phyloP scores from a whole-genome alignment of 2,329 filamentous ascomycete species.

The Colletotrichum sp. region DNA sequence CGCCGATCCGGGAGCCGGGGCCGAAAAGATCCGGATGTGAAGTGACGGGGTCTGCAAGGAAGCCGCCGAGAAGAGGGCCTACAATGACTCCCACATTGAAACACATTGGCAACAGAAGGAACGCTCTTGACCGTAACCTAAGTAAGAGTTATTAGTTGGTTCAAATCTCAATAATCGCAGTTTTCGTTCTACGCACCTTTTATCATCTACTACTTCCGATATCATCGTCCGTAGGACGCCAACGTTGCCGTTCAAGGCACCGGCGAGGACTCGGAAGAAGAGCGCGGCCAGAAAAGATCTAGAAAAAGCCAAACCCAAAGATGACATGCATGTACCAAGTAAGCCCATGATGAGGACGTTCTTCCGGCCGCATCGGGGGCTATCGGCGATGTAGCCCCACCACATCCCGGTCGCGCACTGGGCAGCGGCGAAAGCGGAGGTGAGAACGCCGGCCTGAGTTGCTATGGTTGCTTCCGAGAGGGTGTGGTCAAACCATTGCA shows the following conservation, averaged over 20 bases:
- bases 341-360: constrained; percentile 24
- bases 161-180: not conserved
- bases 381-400: constrained; percentile 23
- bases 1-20: constrained; percentile 23
- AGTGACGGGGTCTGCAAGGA: constrained; percentile 25
- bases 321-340: constrained; percentile 61
- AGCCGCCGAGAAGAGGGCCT: constrained; percentile 26
- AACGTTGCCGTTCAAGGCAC: constrained; percentile 25
- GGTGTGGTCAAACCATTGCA: constrained; percentile 16
- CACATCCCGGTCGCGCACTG: constrained; percentile 24
- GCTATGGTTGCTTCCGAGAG: constrained; percentile 19
- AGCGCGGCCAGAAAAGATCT: constrained; percentile 53
- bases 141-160: not conserved
- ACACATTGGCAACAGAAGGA: constrained; percentile 26
- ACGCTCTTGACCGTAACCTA: constrained; percentile 20
- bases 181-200: not conserved
- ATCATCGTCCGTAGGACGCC: constrained; percentile 26
- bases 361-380: constrained; percentile 21
- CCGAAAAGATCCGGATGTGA: constrained; percentile 23
- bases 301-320: constrained; percentile 75
- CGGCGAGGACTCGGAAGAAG: constrained; percentile 23
- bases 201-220: constrained; percentile 25
- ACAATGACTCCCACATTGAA: constrained; percentile 27
- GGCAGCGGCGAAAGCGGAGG: constrained; percentile 23
- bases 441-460: constrained; percentile 23